Base-by-base conservation (phyloP, 768 basidiomycete species). In the Lentinula aciculospora region DNA sequence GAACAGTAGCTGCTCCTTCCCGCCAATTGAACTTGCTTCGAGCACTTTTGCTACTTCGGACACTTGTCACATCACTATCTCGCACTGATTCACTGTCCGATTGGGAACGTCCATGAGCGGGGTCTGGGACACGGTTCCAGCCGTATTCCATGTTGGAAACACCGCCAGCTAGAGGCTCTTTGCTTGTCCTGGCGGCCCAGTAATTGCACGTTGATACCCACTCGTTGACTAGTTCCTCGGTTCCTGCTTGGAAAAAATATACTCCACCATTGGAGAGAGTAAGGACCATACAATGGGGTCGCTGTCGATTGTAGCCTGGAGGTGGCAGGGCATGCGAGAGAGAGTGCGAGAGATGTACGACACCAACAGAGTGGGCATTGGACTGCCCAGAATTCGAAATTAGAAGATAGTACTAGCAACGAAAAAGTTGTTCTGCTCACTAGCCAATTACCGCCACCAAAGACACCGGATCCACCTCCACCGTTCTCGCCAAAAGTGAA, bases 111-210 rank as follows among this genome's bases (percentile, higher is more conserved):
- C 71, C 73, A 57, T 82, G 81, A 19, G 75, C 69, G 39, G 76
- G 63, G 3, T 77, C 88, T 25, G 76, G 64, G 7, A 93, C 80
- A 19, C 92, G 81, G 69, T 85, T 95, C 97, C 97, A 99, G 8
- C 97, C 97, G 67, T 98, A 97, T 70, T 99, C 97, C 91, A 98
- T 96, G 73, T 98, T 99, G 49, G 93, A 94, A 7, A 99, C 95
- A 23, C 97, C 97, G 4, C 97, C 97, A 1, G 90, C 81, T 2
- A 99, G 80, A 1, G 97, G 97, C 67, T 98, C 95, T 65, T 96
- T 94, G 71, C 92, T 94, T 57, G 86, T 91, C 45, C 97, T 80
- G 2, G 96, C 97, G 0, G 97, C 92, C 97, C 97, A 98, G 69
- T 99, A 99, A 75, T 98, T 99, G 81, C 96, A 98, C 0, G 97